Evolutionary conservation across 2,329 filamentous ascomycete genomes (phyloP), one percentile per base, ranked within the genome.

Genomic region (Fusarium brevicatenulatum): DNA sequence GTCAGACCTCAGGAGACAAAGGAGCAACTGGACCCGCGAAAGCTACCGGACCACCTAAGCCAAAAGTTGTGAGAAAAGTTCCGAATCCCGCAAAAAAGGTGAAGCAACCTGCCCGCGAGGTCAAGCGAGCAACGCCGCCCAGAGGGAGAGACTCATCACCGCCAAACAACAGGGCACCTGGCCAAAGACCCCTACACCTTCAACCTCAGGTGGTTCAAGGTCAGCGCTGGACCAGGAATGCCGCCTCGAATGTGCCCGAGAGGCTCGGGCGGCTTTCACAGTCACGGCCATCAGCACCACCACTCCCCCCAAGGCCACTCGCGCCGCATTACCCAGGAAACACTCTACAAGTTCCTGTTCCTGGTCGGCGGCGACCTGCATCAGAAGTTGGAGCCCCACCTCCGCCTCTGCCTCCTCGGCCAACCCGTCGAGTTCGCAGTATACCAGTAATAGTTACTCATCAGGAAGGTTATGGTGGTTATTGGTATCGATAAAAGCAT

Each of bases 371-470:
- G 49, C 70, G 75, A 30, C 68, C 76, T 47, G 58, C 66, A 43
- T 77, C 76, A 40, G 76, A 78, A 36, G 75, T 71, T 42, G 75
- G 76, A 32, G 60, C 64, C 30, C 72, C 72, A 30, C 72, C 72
- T 32, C 72, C 72, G 56, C 76, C 76, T 40, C 58, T 79, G 30
- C 78, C 78, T 13, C 77, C 78, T 47, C 72, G 78, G 42, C 78
- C 77, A 16, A 47, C 65, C 56, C 76, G 69, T 65, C 74, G 76
- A 28, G 66, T 72, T 60, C 72, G 64, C 19, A 80, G 78, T 36
- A 75, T 79, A 65, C 78, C 79, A 8, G 69, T 79, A 30, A 78
- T 81, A 37, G 72, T 79, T 16, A 73, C 80, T 46, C 74, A 80
- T 46, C 74, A 80, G 63, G 78, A 80, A 56, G 70, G 60, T 53